Base-by-base conservation (phyloP, 495 filamentous ascomycete species). In the Pseudoneurospora amorphoporcata region DNA sequence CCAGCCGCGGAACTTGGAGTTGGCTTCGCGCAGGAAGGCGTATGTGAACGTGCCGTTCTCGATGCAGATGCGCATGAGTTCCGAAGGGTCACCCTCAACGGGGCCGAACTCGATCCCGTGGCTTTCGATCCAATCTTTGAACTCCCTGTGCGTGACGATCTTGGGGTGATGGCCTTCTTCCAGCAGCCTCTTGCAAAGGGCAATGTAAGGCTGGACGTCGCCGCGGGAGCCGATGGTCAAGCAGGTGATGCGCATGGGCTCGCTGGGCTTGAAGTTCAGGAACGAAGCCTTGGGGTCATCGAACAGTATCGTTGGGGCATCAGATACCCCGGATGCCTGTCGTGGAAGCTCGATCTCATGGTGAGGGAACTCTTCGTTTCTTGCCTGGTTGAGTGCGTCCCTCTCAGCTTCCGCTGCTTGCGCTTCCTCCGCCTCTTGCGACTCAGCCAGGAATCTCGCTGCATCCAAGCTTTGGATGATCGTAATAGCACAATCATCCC, bases 41-140 rank as follows among this genome's bases (percentile, higher is more conserved):
- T 90, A 93, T 2, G 95, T 98, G 79, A 99, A 99, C 87, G 98
- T 98, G 73, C 95, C 95, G 79, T 98, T 92, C 76, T 98, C 93
- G 14, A 98, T 94, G 78, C 95, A 99, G 32, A 98, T 90, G 14
- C 91, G 86, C 94, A 99, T 98, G 32, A 99, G 86, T 80, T 98
- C 94, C 65, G 91, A 92, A 29, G 95, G 95, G 78, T 99, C 94
- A 39, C 95, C 95, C 68, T 91, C 93, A 1, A 99, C 92, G 5
- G 89, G 88, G 10, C 87, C 89, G 81, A 97, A 99, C 74, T 94
- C 93, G 80, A 99, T 98, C 3, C 96, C 95, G 81, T 98, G 92
- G 39, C 89, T 88, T 75, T 92, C 87, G 41, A 99, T 87, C 95
- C 96, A 99, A 17, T 86, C 86, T 76, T 90, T 88, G 81, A 98